These are phyloP conservation scores for Scedosporium apiospermum DNA, from an alignment of 2,329 filamentous ascomycete genomes.

Conservation along the genomic window DNA sequence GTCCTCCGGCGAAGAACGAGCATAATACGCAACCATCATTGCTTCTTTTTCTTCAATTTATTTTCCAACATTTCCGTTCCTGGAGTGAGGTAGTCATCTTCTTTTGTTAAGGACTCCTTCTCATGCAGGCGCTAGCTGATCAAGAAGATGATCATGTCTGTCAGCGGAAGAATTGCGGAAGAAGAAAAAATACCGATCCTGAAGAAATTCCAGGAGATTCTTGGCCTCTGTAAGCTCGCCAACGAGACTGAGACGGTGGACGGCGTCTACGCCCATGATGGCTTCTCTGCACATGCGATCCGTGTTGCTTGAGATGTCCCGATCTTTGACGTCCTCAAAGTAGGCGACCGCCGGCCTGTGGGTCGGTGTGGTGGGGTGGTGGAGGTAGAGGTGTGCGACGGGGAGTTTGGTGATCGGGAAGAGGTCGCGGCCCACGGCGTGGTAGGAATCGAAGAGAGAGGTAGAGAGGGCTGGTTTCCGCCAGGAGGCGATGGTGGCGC, in stretches of 20 bases:
- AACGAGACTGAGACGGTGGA: slow-evolving; percentile 22
- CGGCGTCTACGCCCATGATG: slow-evolving; percentile 21
- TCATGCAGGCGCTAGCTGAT: background rate
- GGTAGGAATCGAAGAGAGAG: slow-evolving; percentile 41
- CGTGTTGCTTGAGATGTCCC: background rate
- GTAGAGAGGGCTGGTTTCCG: slow-evolving; percentile 34
- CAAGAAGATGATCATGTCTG: background rate
- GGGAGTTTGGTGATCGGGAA: slow-evolving; percentile 29
- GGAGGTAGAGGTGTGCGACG: slow-evolving; percentile 42
- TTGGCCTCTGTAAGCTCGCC: slow-evolving; percentile 23
- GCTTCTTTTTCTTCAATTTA: too few relatives aligned
- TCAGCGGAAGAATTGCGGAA: background rate
- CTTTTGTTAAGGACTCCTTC: too few relatives aligned
- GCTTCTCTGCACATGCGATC: slow-evolving; percentile 8
- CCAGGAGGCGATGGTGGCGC: slow-evolving; percentile 41
- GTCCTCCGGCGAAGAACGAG: too few relatives aligned
- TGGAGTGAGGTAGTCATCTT: too few relatives aligned
- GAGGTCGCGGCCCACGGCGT: slow-evolving; percentile 29
- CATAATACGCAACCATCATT: too few relatives aligned
- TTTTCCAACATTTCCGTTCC: too few relatives aligned
- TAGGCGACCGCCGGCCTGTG: slow-evolving; percentile 36
- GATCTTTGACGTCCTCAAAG: slow-evolving; percentile 20
- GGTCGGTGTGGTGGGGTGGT: slow-evolving; percentile 43
- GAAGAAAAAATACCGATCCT: background rate
- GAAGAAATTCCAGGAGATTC: slow-evolving; percentile 17